Evolutionary conservation across 305 asterid species (phyloP).

Genomic region (Ajuga reptans): DNA sequence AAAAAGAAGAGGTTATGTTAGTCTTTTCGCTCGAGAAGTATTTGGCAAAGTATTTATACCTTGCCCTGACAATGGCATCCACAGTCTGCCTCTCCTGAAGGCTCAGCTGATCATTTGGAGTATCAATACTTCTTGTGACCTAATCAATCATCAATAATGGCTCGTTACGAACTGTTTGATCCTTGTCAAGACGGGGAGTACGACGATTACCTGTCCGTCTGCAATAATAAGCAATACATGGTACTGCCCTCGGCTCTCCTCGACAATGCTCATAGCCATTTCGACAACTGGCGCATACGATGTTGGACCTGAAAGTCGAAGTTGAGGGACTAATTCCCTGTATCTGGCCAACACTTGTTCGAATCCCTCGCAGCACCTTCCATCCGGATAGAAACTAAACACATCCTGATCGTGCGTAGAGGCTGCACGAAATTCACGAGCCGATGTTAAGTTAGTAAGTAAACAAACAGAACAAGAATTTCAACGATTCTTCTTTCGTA

Average conservation of each 20-base stretch:
- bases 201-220: conserved; percentile 40
- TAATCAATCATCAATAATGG: conserved; percentile 5
- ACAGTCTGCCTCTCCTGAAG: conserved; percentile 44
- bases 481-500: conserved; percentile 6
- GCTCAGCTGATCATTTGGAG: conserved; percentile 37
- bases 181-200: background rate
- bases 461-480: too few species aligned
- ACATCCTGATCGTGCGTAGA: conserved; percentile 49
- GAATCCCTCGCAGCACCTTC: conserved; percentile 46
- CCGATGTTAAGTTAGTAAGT: too few species aligned
- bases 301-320: conserved; percentile 46
- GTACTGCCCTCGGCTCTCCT: conserved; percentile 49
- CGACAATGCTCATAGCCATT: conserved; percentile 43
- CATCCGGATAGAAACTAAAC: conserved; percentile 37
- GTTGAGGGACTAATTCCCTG: conserved; percentile 42
- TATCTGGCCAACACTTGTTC: conserved; percentile 41
- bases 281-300: conserved; percentile 50
- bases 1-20: too few species aligned
- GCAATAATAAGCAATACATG: conserved; percentile 50
- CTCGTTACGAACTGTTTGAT: background rate
- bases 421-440: conserved; percentile 26
- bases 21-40: too few species aligned
- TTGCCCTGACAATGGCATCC: conserved; percentile 51
- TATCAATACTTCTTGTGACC: conserved; percentile 47
- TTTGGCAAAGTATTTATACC: too few species aligned